Conservation (phyloP, 345 rosid species). For the Gossypium australe region DNA sequence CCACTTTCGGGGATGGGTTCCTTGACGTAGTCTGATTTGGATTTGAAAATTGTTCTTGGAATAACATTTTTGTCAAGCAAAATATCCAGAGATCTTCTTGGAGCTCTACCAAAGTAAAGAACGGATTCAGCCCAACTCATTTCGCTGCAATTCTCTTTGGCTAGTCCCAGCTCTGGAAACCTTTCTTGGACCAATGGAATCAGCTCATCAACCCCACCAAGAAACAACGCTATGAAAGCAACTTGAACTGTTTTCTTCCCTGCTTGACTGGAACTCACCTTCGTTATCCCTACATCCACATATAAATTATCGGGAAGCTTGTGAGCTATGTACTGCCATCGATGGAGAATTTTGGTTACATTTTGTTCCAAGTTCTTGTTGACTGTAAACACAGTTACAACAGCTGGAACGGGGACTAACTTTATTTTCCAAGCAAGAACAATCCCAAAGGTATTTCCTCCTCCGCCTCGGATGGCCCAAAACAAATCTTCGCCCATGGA, state of each 20-base stretch:
- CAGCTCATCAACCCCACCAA: background rate
- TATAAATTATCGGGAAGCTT: background rate
- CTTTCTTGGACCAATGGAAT: background rate
- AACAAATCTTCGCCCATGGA: conserved; percentile 13
- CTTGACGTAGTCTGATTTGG: conserved; percentile 4
- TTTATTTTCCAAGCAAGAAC: background rate
- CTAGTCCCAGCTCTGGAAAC: background rate
- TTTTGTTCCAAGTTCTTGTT: background rate
- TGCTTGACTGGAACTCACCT: background rate
- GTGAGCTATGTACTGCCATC: background rate
- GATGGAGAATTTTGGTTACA: background rate
- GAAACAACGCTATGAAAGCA: background rate
- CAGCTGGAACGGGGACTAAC: background rate
- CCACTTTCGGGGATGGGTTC: background rate
- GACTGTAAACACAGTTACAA: background rate
- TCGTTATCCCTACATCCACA: background rate
- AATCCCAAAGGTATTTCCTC: background rate
- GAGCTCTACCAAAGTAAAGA: background rate
- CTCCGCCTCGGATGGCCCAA: conserved; percentile 11
- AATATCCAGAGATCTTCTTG: background rate
- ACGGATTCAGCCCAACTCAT: background rate
- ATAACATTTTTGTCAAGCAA: background rate
- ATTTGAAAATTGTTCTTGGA: background rate
- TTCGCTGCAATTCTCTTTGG: background rate
- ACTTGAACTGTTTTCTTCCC: background rate